phyloP scores from a whole-genome alignment of 2,329 filamentous ascomycete species.

The Alternaria novae-zelandiae region DNA sequence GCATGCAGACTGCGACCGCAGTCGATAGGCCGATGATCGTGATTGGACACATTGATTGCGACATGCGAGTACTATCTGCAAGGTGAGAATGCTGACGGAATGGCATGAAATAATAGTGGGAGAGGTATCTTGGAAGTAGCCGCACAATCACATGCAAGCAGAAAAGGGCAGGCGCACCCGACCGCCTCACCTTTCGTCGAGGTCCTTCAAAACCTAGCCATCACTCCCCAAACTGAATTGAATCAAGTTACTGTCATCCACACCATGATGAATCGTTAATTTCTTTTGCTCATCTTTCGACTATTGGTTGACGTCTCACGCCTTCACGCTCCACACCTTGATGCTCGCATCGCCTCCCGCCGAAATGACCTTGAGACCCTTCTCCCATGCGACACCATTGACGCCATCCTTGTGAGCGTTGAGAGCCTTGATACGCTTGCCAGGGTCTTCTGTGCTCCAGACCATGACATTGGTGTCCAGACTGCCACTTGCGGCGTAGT shows the following conservation, averaged over 20 bases:
- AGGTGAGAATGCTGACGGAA: background rate
- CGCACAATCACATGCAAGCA: constrained; percentile 4
- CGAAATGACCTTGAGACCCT: constrained; percentile 70
- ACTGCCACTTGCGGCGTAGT: constrained; percentile 81
- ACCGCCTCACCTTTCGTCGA: constrained; percentile 12
- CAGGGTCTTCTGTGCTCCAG: constrained; percentile 86
- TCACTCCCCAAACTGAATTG: background rate
- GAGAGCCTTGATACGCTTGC: constrained; percentile 79
- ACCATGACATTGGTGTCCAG: constrained; percentile 92
- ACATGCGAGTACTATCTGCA: background rate
- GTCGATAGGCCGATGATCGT: background rate
- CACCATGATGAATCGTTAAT: background rate
- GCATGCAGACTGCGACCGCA: background rate
- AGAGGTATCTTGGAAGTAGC: background rate
- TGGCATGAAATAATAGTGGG: background rate
- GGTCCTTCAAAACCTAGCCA: background rate
- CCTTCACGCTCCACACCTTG: constrained; percentile 75
- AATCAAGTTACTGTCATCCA: background rate
- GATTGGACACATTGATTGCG: background rate
- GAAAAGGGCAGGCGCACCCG: background rate
- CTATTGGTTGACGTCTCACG: constrained; percentile 16
- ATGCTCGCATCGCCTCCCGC: constrained; percentile 87
- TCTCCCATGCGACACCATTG: constrained; percentile 82
- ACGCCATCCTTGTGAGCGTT: constrained; percentile 98
- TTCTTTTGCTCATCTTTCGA: background rate